Evolutionary conservation across 2,329 filamentous ascomycete species (phyloP), one percentile per base, ranked within the genome.

Genomic region (Herpotrichia juniperi): DNA sequence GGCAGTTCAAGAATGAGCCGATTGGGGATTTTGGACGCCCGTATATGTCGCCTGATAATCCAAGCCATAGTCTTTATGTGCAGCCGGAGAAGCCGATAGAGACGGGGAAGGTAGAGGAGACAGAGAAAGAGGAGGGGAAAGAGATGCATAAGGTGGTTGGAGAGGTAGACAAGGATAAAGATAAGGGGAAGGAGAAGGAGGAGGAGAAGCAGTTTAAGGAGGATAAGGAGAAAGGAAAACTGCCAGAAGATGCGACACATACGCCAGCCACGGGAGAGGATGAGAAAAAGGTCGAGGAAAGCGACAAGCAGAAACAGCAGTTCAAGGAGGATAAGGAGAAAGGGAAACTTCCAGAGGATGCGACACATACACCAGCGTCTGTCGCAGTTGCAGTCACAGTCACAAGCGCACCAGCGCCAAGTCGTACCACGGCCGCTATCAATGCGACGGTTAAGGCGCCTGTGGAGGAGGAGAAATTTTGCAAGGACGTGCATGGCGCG

Each of bases 401-500:
- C 17, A 42, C 25, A 5, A 35, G 4, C 17, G 17, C 31, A 10
- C 19, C n/a, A 4, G 19, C 16, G 7, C 40, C 53, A 8, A 11
- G 44, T 26, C 22, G 53, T 2, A 40, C 42, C 6, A 49, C 25
- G 32, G 39, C 50, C 28, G 35, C 43, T 12, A 4, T 14, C 19
- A 26, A 47, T 19, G 28, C 50, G n/a, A 25, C 17, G 4, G 30
- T 17, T 19, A 30, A 25, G 22, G 34, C 50, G 22, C 46, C 49
- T 25, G 49, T 32, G 22, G 50, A 12, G 46, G 51, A 48, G 8
- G 17, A 28, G 8, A 56, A 54, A 7, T 56, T 58, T 30, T 72
- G 66, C 55, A 63, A 58, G 34, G 58, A 68, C 8, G 63, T 66
- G 22, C 53, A 58, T 1, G 72, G 71, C 24, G 71, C 73, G 3